phyloP scores from a whole-genome alignment of 352 stramenopile species.

The Phytophthora idaei region DNA sequence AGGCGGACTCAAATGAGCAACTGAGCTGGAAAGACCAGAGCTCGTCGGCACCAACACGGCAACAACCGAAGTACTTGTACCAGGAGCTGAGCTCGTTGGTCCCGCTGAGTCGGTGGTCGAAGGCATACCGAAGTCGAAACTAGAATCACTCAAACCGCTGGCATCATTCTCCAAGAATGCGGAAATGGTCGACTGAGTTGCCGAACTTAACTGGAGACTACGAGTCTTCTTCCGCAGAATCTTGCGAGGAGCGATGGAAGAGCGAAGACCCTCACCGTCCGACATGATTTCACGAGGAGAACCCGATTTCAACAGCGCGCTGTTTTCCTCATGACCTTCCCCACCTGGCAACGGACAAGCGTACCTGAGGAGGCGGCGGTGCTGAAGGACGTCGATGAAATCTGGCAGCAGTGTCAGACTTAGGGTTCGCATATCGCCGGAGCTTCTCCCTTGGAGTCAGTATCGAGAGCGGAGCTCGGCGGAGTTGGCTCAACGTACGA shows the following conservation, averaged over 20 bases:
- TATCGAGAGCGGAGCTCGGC: too few species aligned
- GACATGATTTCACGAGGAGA: background rate
- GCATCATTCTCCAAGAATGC: background rate
- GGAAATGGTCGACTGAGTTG: background rate
- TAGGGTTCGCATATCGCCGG: background rate
- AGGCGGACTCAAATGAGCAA: too few species aligned
- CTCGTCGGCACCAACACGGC: too few species aligned
- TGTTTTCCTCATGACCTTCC: background rate
- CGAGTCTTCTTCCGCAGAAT: background rate
- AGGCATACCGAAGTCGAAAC: background rate
- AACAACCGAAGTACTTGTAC: too few species aligned
- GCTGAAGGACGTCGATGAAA: background rate
- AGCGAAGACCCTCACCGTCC: background rate
- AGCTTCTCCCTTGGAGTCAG: background rate
- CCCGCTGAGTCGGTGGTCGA: too few species aligned
- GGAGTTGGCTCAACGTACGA: too few species aligned
- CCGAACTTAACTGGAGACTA: background rate
- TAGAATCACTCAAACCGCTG: background rate
- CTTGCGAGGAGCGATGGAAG: background rate
- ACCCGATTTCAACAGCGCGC: background rate
- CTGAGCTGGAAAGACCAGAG: too few species aligned
- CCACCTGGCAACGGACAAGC: background rate
- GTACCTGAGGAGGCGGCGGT: background rate
- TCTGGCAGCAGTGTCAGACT: background rate
- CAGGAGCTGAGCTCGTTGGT: too few species aligned